phyloP scores from a whole-genome alignment of 2,329 filamentous ascomycete genomes.

The Rugonectria rugulosa region DNA sequence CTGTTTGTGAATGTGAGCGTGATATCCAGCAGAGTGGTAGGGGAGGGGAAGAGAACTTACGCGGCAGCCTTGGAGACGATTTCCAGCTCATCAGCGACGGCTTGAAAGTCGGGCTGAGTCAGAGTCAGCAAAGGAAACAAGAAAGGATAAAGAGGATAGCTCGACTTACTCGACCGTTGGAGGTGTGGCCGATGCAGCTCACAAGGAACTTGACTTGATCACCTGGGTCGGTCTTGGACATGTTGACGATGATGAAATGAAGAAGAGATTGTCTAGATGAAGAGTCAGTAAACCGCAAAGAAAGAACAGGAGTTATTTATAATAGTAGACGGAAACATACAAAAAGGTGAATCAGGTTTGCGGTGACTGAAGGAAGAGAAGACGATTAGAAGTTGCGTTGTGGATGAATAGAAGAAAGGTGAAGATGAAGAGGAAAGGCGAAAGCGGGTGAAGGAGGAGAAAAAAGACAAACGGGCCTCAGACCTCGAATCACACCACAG shows the following conservation, averaged over 20 bases:
- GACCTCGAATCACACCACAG: no score
- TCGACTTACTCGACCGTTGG: conserved; percentile 63
- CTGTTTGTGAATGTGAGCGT: conserved; percentile 47
- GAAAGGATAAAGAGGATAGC: background rate
- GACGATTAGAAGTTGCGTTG: no score
- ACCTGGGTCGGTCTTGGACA: conserved; percentile 61
- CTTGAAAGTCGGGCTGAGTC: conserved; percentile 67
- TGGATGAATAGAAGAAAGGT: no score
- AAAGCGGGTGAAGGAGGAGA: no score
- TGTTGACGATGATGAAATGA: conserved; percentile 44
- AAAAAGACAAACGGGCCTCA: no score
- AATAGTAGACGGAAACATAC: no score
- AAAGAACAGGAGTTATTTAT: background rate
- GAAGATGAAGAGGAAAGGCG: no score
- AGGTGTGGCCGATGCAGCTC: conserved; percentile 68
- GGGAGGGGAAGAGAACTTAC: conserved; percentile 57
- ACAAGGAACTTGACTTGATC: conserved; percentile 71
- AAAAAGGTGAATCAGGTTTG: no score
- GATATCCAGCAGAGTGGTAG: background rate
- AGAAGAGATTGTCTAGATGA: background rate
- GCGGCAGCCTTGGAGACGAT: conserved; percentile 73
- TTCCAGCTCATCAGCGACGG: conserved; percentile 68
- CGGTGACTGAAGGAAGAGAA: no score
- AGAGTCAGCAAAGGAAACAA: no score
- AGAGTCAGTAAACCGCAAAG: background rate